These are phyloP conservation scores for Trifolium fragiferum DNA, from an alignment of 306 rosid genomes.

Conservation along the genomic window DNA sequence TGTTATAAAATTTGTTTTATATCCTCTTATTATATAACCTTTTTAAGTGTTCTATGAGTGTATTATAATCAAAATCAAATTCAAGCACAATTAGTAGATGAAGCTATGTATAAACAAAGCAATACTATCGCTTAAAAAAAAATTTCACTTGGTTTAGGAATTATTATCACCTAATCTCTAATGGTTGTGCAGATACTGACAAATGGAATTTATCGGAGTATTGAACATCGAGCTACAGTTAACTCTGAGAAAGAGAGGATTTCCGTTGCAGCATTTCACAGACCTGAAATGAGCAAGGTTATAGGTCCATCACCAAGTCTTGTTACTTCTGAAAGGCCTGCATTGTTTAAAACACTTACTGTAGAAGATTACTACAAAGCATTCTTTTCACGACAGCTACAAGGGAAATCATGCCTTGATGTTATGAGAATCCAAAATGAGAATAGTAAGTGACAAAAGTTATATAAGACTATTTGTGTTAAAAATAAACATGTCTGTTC, in stretches of 20 bases:
- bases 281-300: slow-evolving; percentile 3
- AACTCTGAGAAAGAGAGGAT: slow-evolving; percentile 26
- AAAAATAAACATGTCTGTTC: too few relatives aligned
- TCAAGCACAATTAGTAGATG: too few relatives aligned
- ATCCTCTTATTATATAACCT: too few relatives aligned
- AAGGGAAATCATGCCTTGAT: too few relatives aligned
- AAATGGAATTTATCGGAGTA: slow-evolving; percentile 26
- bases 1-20: too few relatives aligned
- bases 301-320: slow-evolving; percentile 20
- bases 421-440: too few relatives aligned
- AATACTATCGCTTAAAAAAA: too few relatives aligned
- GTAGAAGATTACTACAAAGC: slow-evolving; percentile 26
- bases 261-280: slow-evolving; percentile 20
- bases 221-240: slow-evolving; percentile 28
- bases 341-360: background rate
- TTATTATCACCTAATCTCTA: background rate
- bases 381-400: slow-evolving; percentile 5
- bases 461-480: too few relatives aligned
- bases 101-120: too few relatives aligned
- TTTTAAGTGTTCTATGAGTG: too few relatives aligned
- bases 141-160: background rate
- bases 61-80: too few relatives aligned
- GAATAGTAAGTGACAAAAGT: too few relatives aligned
- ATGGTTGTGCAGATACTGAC: slow-evolving; percentile 5
- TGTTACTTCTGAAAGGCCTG: slow-evolving; percentile 25